phyloP scores from a whole-genome alignment of 1,284 basidiomycete species.

The Pseudomicrostroma phylloplanum region DNA sequence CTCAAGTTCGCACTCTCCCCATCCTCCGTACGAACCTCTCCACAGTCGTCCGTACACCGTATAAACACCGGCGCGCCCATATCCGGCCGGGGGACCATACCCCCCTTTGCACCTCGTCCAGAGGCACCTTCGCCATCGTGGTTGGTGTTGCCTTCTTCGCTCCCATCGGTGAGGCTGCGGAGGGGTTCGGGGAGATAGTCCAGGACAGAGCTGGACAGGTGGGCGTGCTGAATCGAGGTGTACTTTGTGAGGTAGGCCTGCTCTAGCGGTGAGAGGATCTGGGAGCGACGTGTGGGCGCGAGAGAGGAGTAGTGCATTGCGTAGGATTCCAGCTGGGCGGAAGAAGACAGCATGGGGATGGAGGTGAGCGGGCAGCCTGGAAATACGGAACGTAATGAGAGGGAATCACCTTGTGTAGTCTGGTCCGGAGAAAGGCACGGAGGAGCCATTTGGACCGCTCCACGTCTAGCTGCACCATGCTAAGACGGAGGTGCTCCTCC shows the following conservation, averaged over 20 bases:
- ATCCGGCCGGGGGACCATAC: conserved; percentile 27
- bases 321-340: background rate
- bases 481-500: conserved; percentile 44
- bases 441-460: conserved; percentile 45
- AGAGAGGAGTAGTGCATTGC: background rate
- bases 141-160: conserved; percentile 7
- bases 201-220: conserved; percentile 29
- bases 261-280: conserved; percentile 9
- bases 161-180: conserved; percentile 21
- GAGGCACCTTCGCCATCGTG: too few species aligned
- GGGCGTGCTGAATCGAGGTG: conserved; percentile 25
- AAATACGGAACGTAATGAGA: background rate
- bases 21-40: conserved; percentile 8
- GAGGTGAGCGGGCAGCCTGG: background rate
- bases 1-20: background rate
- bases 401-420: conserved; percentile 17
- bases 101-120: background rate
- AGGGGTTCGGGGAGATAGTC: conserved; percentile 36
- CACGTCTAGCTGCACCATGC: conserved; percentile 45
- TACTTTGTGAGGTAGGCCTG: conserved; percentile 20
- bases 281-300: background rate
- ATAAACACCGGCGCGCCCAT: conserved; percentile 43
- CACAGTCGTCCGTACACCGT: conserved; percentile 40
- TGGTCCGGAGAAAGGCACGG: conserved; percentile 28
- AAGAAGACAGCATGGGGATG: background rate